These are phyloP conservation scores for Microstegium vimineum DNA, from an alignment of 176 grass and related monocot species.

Conservation along the genomic window DNA sequence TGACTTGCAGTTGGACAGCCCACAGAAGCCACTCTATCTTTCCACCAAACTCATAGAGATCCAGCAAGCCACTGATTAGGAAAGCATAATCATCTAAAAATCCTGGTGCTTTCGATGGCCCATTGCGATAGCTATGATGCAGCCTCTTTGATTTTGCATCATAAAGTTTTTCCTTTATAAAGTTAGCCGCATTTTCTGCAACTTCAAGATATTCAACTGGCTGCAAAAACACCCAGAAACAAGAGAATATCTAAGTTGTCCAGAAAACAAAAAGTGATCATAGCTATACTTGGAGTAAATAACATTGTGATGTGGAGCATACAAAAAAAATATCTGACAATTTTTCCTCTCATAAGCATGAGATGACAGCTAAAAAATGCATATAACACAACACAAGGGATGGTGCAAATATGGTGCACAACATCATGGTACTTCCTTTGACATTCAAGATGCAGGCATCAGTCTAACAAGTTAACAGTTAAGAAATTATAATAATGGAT, in stretches of 20 bases:
- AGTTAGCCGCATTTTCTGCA: conserved; percentile 72
- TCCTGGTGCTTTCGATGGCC: conserved; percentile 91
- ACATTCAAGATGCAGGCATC: background rate
- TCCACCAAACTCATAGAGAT: conserved; percentile 91
- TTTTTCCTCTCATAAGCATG: background rate
- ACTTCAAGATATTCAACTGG: conserved; percentile 82
- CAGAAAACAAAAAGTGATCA: background rate
- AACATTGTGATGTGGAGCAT: conserved; percentile 1
- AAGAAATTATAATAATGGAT: conserved; percentile 4
- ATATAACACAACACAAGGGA: background rate
- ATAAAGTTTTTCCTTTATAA: conserved; percentile 80
- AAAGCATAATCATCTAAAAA: conserved; percentile 99
- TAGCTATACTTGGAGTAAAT: background rate
- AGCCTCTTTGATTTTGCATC: conserved; percentile 53
- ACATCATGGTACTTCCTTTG: background rate
- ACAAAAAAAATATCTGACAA: background rate
- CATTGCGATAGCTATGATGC: conserved; percentile 85
- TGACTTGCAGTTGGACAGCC: conserved; percentile 74
- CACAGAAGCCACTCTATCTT: conserved; percentile 73
- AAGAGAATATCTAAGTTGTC: background rate
- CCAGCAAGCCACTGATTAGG: conserved; percentile 75
- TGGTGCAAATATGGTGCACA: background rate
- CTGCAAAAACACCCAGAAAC: conserved; percentile 37
- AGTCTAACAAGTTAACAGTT: background rate
- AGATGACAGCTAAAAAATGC: background rate